Base-by-base conservation (phyloP, 176 grass and related monocot genomes). In the Elaeis guineensis region DNA sequence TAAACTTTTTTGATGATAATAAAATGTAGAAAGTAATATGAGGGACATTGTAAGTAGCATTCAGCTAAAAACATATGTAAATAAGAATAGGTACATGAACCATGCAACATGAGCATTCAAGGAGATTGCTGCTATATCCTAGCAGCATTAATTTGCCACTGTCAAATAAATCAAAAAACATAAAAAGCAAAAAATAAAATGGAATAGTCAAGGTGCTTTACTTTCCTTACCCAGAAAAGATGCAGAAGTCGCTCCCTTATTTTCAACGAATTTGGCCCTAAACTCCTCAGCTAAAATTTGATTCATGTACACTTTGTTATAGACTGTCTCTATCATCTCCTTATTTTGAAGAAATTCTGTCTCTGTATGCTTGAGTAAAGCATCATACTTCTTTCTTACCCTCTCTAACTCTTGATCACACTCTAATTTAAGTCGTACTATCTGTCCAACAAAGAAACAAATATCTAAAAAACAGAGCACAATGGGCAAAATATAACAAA, bases 271-370 rank as follows among this genome's bases (percentile, higher is more conserved):
- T 83, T 97, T 97, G 48, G 75, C 75, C 52, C 83, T 78, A 77
- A 97, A 97, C 75, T 97, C 83, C 22, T 90, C 92, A 22, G 87
- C 83, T 59, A 97, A 51, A 69, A 82, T 74, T 76, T 97, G 92
- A 69, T 90, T 90, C 18, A 84, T 58, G 17, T 64, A 53, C 70
- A 97, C 78, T 85, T 91, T 90, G 35, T 60, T 72, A 28, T 79
- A 91, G 3, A 97, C 58, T 52, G 61, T 63, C 62, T 72, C 69
- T 0, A 97, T 72, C 44, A 77, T 60, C 66, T 80, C 83, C 66
- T 65, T 83, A 53, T 82, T 76, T 50, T 63, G 75, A 63, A 78
- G 62, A 87, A 75, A 80, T 58, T 53, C 74, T 29, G 80, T 74
- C 12, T 90, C 80, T 25, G 82, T 61, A 60, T 86, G 75, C 59